phyloP scores from a whole-genome alignment of 331 rosid species.

The Pyracantha coccinea region DNA sequence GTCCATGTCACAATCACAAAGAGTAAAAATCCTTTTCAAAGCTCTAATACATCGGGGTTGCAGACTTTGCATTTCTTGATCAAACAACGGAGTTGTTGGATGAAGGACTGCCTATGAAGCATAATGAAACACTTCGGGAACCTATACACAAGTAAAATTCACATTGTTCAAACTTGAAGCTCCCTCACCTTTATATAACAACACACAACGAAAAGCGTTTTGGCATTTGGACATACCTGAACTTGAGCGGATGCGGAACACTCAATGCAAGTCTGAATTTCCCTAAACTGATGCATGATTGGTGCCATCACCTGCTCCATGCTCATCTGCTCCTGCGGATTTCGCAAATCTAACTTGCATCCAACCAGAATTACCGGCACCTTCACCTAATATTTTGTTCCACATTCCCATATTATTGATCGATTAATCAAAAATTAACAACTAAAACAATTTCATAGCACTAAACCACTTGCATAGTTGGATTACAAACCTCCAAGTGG shows the following conservation, averaged over 20 bases:
- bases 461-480: neutral
- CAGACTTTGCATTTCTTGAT: constrained; percentile 53
- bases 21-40: constrained; percentile 78
- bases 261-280: constrained; percentile 71
- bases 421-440: neutral
- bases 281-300: constrained; percentile 51
- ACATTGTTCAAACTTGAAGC: neutral
- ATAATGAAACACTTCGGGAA: constrained; percentile 83
- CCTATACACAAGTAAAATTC: constrained; percentile 30
- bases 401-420: neutral
- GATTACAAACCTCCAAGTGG: constrained; percentile 54
- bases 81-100: constrained; percentile 79
- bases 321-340: constrained; percentile 45
- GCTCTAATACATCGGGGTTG: constrained; percentile 71
- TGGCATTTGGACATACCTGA: constrained; percentile 45
- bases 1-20: constrained; percentile 85
- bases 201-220: neutral
- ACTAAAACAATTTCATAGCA: neutral
- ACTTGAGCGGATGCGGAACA: constrained; percentile 66
- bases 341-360: constrained; percentile 79
- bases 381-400: constrained; percentile 40
- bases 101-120: constrained; percentile 90
- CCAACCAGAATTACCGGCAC: constrained; percentile 78
- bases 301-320: constrained; percentile 64
- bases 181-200: neutral